Evolutionary conservation across 345 rosid species (phyloP).

Genomic region (Dipteronia dyeriana): DNA sequence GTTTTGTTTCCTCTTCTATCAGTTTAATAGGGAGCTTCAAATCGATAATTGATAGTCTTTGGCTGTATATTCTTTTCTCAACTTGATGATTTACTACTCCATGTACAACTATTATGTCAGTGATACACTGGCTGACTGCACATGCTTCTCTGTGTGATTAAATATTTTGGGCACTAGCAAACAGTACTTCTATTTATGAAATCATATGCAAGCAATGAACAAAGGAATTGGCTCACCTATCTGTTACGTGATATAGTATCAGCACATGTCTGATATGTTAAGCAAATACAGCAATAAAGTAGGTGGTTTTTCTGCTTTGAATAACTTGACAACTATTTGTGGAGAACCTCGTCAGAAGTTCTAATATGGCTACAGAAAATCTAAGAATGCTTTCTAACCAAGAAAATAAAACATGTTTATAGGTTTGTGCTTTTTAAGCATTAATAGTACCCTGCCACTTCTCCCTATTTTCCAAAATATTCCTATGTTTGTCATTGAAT

Average conservation of each 20-base stretch:
- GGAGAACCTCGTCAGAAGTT: not conserved
- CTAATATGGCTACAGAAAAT: not conserved
- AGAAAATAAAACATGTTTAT: not conserved
- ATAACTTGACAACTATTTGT: not conserved
- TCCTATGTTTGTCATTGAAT: too few species aligned
- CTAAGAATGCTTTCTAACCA: not conserved
- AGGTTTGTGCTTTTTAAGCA: not conserved
- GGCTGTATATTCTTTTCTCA: not conserved
- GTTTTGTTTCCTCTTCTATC: slow-evolving; percentile 19
- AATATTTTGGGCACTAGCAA: not conserved
- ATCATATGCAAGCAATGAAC: not conserved
- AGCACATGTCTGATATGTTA: not conserved
- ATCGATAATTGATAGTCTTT: not conserved
- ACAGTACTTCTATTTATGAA: not conserved
- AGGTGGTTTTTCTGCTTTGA: not conserved
- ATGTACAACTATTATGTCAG: not conserved
- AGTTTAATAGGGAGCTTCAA: not conserved
- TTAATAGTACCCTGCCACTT: not conserved
- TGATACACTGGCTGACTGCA: not conserved
- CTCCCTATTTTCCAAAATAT: not conserved
- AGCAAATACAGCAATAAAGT: not conserved
- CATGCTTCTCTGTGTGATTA: not conserved
- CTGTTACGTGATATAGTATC: not conserved
- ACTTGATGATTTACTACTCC: not conserved
- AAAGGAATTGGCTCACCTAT: not conserved